These are phyloP conservation scores for Colletotrichum eleusines DNA, from an alignment of 2,329 filamentous ascomycete genomes.

Conservation along the genomic window DNA sequence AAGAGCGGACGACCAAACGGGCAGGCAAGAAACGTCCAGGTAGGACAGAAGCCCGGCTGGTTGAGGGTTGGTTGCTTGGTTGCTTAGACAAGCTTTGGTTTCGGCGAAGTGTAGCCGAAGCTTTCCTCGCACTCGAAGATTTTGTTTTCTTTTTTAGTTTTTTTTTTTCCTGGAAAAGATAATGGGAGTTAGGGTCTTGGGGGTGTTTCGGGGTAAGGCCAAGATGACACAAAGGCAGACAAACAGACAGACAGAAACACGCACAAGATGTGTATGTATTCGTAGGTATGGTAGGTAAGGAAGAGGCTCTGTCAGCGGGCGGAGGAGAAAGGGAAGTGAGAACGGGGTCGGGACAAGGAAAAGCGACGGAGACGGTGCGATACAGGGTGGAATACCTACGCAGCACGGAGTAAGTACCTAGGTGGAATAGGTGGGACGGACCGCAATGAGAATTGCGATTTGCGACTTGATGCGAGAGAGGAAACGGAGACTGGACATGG, in stretches of 20 bases:
- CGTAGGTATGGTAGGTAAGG: neutral
- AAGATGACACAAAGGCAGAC: neutral
- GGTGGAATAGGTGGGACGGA: constrained; percentile 5
- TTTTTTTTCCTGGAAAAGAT: neutral
- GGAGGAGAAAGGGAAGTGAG: neutral
- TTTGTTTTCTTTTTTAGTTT: neutral
- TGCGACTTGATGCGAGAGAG: neutral
- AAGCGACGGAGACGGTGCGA: too few species aligned
- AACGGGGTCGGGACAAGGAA: constrained; percentile 19
- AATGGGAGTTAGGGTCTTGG: constrained; percentile 8
- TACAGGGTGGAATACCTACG: too few species aligned
- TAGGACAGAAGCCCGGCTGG: constrained; percentile 17
- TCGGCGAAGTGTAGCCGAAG: constrained; percentile 4
- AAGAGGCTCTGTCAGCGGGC: neutral
- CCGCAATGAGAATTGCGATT: neutral
- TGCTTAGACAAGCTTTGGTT: neutral
- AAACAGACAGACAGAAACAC: too few species aligned
- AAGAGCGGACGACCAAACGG: neutral
- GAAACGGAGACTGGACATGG: neutral
- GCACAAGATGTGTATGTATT: neutral
- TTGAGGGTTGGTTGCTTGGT: neutral
- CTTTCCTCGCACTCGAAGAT: neutral
- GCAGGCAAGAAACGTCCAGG: constrained; percentile 19
- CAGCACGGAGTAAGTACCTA: too few species aligned
- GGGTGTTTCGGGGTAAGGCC: constrained; percentile 1